Base-by-base conservation (phyloP, 192 early-diverging fungal genomes). In the Coemansia sp. region DNA sequence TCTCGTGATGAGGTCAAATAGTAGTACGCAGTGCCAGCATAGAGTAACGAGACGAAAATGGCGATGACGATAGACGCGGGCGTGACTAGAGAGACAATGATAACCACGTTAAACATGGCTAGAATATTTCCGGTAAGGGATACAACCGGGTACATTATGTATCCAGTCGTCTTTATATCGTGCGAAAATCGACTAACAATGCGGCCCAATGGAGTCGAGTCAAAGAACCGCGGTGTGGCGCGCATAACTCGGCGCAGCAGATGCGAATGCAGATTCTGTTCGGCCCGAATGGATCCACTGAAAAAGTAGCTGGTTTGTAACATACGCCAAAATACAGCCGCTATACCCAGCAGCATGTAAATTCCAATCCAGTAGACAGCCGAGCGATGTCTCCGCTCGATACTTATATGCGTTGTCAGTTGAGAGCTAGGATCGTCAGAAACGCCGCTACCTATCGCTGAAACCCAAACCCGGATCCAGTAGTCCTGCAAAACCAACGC, bases 111-210 rank as follows among this genome's bases (percentile, higher is more conserved):
- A 33, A 87, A 21, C 9, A 85, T 80, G 13, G 77, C 81, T 21
- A 92, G 62, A 48, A 86, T 64, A 2, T 87, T 78, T 9, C 67
- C 54, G 41, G 91, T 60, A 21, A 89, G 84, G 69, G 80, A 88
- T 21, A 78, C 70, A 14, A 87, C 60, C 16, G 72, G 65, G 21
- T 86, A 85, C 48, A 85, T 84, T 39, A 89, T 73, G 4, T 59
- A 64, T 48, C 96, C 94, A 67, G 95, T 73, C 4, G 85, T 85
- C 34, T 91, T 87, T 67, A 96, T 90, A 81, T 98, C 93, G 17
- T 90, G 89, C 24, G 91, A 91, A 74, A 94, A 94, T 36, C 96
- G 76, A 75, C 94, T 96, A 64, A 91, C 88, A 59, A 95, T 90
- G 27, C 91, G 87, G 33, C 94, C 94, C 7, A 93, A 70, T 24